Evolutionary conservation across 768 basidiomycete genomes (phyloP).

Genomic region (Hysterangium stoloniferum): DNA sequence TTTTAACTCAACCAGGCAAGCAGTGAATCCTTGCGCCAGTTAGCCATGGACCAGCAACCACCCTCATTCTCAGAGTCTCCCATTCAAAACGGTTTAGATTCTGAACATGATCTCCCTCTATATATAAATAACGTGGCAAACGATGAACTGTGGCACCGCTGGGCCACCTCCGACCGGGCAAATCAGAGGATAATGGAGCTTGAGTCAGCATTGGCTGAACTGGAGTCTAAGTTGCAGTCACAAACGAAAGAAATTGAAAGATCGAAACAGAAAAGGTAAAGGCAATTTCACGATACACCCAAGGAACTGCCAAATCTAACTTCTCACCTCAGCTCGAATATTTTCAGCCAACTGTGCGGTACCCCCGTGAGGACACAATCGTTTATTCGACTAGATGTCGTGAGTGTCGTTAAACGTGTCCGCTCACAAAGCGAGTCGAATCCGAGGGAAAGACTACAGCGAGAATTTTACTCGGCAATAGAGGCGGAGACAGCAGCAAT

Average conservation of each 20-base stretch:
- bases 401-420: background rate
- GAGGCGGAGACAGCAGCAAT: background rate
- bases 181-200: background rate
- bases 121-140: background rate
- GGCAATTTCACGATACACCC: background rate
- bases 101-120: too few species aligned
- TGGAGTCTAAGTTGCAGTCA: constrained; percentile 1
- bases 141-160: background rate
- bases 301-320: background rate
- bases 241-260: background rate
- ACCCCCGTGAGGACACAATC: background rate
- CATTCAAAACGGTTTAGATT: too few species aligned
- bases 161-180: background rate
- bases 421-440: background rate
- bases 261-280: constrained; percentile 3
- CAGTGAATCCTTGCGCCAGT: too few species aligned
- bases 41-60: too few species aligned
- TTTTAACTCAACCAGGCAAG: too few species aligned
- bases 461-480: background rate
- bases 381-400: background rate
- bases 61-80: too few species aligned
- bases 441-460: background rate
- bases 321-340: background rate
- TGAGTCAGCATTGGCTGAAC: background rate
- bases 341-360: background rate